Base-by-base conservation (phyloP, 176 grass and related monocot genomes). In the Leersia perrieri region DNA sequence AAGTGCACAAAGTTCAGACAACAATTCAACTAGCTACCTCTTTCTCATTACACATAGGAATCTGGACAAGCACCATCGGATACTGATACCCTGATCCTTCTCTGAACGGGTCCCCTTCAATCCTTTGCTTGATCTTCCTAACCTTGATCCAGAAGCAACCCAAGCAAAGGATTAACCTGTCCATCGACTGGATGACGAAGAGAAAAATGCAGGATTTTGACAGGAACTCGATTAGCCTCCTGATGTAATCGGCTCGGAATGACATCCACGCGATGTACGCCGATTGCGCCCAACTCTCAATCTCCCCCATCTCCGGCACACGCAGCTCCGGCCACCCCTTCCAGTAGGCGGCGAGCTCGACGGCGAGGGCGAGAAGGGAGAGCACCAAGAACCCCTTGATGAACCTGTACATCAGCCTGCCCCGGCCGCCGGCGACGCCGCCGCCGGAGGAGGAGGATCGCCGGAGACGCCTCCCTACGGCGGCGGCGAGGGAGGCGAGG, bases 121-220 rank as follows among this genome's bases (percentile, higher is more conserved):
- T 75, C 60, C 18, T 95, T 11, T 89, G 92, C 60, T 89, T 92
- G 32, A 95, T 95, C 64, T 87, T 91, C 65, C 49, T 95, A 35
- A 95, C 64, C 62, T 92, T 92, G 73, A 95, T 95, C 92, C 92
- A 95, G 79, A 92, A 90, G 87, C 89, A 95, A 1, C 89, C 92
- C 11, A 92, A 35, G 72, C 92, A 95, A 75, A 95, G 60, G 45
- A 90, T 9, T 10, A 95, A 68, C 15, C 89, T 81, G 66, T 95
- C 92, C 32, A 88, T 33, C 2, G 92, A 92, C 11, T 95, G 92
- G 73, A 95, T 63, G 68, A 85, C 57, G 26, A 95, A 95, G 36
- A 95, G 83, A 68, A 88, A 32, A 30, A 92, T 85, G 72, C 92
- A 95, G 23, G 75, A 73, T 71, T 83, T 77, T 2, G 92, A 95